Conservation (phyloP, 352 stramenopile species). For the Peronospora farinosa region DNA sequence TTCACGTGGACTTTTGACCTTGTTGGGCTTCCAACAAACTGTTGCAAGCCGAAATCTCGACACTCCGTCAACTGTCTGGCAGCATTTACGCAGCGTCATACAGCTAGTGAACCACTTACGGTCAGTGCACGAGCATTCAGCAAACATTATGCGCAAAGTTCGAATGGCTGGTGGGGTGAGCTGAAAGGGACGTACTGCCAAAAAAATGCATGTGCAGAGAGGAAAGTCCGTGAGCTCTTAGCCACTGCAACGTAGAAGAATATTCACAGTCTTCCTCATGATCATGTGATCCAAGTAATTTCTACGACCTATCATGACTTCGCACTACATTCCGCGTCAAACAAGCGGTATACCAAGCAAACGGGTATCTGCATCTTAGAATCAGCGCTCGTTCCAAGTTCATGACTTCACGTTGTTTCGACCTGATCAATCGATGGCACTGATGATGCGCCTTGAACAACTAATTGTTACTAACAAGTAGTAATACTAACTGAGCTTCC, state of each 20-base stretch:
- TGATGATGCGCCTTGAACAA: neutral
- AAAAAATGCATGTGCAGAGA: conserved; percentile 65
- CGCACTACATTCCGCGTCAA: too few species aligned
- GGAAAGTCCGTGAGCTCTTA: conserved; percentile 48
- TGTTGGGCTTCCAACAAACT: conserved; percentile 62
- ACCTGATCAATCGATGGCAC: neutral
- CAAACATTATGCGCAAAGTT: conserved; percentile 72
- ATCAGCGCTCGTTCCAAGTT: neutral
- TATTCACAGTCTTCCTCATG: conserved; percentile 66
- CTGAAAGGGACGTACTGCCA: conserved; percentile 51
- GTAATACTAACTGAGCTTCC: conserved; percentile 23
- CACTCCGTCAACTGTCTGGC: conserved; percentile 44
- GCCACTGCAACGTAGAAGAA: conserved; percentile 72
- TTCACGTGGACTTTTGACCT: conserved; percentile 52
- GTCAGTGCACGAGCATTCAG: conserved; percentile 68
- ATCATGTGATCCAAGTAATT: too few species aligned
- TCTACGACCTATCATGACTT: too few species aligned
- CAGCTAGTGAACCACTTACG: conserved; percentile 41
- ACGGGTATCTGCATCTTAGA: neutral
- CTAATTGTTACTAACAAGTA: neutral
- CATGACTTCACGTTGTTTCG: neutral
- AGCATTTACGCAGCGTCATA: conserved; percentile 44
- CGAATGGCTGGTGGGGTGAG: conserved; percentile 54
- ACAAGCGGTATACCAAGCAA: neutral
- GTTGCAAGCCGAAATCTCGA: conserved; percentile 47